phyloP scores from a whole-genome alignment of 495 filamentous ascomycete genomes.

The Neurospora discreta region DNA sequence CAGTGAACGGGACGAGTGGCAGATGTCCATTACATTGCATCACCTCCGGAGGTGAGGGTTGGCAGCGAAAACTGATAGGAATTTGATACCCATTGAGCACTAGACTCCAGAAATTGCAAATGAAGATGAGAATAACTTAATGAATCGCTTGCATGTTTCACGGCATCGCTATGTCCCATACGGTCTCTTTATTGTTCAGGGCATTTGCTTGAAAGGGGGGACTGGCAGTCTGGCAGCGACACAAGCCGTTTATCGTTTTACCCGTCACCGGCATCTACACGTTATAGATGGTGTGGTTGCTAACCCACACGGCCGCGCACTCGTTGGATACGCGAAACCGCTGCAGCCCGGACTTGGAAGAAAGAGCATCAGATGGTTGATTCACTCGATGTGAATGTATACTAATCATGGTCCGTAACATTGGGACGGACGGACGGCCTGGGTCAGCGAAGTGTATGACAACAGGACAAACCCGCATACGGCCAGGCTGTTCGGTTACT shows the following conservation, averaged over 20 bases:
- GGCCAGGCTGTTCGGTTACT: background rate
- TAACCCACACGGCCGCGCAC: background rate
- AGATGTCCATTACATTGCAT: background rate
- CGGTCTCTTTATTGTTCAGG: background rate
- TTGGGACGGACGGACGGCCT: background rate
- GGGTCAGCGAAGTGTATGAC: background rate
- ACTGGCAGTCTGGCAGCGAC: background rate
- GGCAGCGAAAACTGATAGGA: background rate
- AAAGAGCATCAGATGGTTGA: background rate
- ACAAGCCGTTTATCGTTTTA: background rate
- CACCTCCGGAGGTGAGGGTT: background rate
- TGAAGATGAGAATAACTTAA: background rate
- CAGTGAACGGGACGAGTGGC: conserved; percentile 1
- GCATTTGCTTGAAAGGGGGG: background rate
- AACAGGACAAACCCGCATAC: background rate
- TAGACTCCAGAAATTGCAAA: background rate
- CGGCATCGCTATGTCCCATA: background rate
- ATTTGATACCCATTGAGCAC: background rate
- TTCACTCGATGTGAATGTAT: background rate
- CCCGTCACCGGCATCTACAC: background rate
- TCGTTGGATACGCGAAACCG: background rate
- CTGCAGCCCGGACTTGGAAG: background rate
- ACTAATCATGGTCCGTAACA: background rate
- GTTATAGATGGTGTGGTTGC: background rate
- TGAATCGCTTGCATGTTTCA: background rate